These are phyloP conservation scores for Limonium bicolor DNA, from an alignment of 148 eudicot genomes.

Conservation along the genomic window DNA sequence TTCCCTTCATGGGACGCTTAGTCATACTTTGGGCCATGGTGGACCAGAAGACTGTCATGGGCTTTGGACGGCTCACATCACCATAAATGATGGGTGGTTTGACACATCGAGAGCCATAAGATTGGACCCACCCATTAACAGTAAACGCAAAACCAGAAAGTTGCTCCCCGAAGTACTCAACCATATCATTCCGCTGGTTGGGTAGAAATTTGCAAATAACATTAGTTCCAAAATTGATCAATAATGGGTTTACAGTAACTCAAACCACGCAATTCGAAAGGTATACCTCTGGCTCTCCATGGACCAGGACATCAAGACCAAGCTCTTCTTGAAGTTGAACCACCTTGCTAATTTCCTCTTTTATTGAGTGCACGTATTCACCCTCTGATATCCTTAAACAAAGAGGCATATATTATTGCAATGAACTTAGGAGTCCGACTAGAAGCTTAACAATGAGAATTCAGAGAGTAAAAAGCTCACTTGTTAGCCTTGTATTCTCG, in stretches of 20 bases:
- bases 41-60: constrained; percentile 85
- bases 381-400: constrained; percentile 51
- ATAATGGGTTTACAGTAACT: not conserved
- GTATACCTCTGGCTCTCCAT: constrained; percentile 75
- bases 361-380: constrained; percentile 44
- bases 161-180: constrained; percentile 80
- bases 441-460: not conserved
- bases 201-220: no score
- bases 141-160: constrained; percentile 75
- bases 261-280: not conserved
- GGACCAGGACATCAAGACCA: constrained; percentile 64
- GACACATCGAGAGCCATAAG: constrained; percentile 82
- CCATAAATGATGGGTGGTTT: constrained; percentile 85
- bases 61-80: constrained; percentile 76
- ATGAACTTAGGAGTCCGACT: not conserved
- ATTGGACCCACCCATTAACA: constrained; percentile 77
- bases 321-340: constrained; percentile 71
- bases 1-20: constrained; percentile 68
- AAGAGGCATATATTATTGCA: not conserved
- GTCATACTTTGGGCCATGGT: constrained; percentile 63
- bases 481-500: constrained; percentile 68
- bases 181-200: constrained; percentile 90
- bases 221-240: no score
- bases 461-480: constrained; percentile 13
- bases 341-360: constrained; percentile 58